phyloP scores from a whole-genome alignment of 352 stramenopile species.

The Globisporangium okanoganense region DNA sequence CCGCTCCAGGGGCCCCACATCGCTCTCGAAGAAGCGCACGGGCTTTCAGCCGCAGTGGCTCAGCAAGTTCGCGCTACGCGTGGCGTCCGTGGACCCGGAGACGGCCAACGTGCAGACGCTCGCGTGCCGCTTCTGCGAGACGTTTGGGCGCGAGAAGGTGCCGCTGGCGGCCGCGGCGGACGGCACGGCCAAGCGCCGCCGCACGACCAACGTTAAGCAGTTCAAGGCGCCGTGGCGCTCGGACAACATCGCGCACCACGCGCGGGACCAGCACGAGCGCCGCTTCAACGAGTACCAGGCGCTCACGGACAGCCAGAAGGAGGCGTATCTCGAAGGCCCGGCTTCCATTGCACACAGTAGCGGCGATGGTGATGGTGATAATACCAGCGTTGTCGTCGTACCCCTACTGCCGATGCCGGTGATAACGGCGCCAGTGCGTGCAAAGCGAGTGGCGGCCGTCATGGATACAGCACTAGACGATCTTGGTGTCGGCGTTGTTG shows the following conservation, averaged over 20 bases:
- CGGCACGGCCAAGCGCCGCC: slow-evolving; percentile 9
- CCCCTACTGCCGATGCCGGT: not conserved
- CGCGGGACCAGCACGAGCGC: slow-evolving; percentile 12
- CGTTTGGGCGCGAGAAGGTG: slow-evolving; percentile 17
- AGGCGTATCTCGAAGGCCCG: slow-evolving; percentile 9
- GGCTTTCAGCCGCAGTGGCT: slow-evolving; percentile 17
- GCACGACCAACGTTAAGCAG: slow-evolving; percentile 14
- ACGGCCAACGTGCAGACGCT: slow-evolving; percentile 14
- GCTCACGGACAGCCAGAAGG: slow-evolving; percentile 18
- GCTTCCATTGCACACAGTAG: too few relatives aligned
- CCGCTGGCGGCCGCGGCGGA: not conserved
- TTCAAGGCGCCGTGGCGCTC: slow-evolving; percentile 20
- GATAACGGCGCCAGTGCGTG: not conserved
- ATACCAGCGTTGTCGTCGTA: not conserved
- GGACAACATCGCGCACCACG: slow-evolving; percentile 17
- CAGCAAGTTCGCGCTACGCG: slow-evolving; percentile 15
- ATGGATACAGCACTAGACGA: not conserved
- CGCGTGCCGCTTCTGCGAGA: slow-evolving; percentile 16
- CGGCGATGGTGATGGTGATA: not conserved
- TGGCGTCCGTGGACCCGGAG: slow-evolving; percentile 13
- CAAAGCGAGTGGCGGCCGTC: not conserved
- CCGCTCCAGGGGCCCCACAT: not conserved
- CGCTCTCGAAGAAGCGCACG: slow-evolving; percentile 11
- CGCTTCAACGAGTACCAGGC: slow-evolving; percentile 14
- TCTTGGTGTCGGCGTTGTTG: not conserved